phyloP scores from a whole-genome alignment of 345 rosid species.

The Tarenaya hassleriana region DNA sequence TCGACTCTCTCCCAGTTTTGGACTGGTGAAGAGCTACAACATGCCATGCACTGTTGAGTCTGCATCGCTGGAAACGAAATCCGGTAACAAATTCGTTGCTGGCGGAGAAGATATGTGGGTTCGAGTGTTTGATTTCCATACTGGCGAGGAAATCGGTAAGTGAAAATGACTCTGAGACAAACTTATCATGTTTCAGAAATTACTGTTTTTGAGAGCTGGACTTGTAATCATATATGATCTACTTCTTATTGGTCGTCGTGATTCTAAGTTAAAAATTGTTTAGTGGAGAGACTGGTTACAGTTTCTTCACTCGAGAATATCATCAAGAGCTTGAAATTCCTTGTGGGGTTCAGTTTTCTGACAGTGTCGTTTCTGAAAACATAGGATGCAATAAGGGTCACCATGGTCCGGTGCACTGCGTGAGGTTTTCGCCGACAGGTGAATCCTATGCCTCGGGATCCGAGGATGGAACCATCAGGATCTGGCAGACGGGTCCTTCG shows the following conservation, averaged over 20 bases:
- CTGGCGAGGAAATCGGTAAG: slow-evolving; percentile 65
- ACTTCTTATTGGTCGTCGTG: neutral
- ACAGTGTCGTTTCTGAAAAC: slow-evolving; percentile 8
- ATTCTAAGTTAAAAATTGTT: neutral
- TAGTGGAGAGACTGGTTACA: neutral
- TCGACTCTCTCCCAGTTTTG: slow-evolving; percentile 42
- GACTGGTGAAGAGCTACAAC: slow-evolving; percentile 72
- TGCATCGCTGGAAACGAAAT: slow-evolving; percentile 71
- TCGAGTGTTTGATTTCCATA: slow-evolving; percentile 63
- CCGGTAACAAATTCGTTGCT: slow-evolving; percentile 75
- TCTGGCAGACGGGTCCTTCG: slow-evolving; percentile 47
- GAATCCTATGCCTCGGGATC: slow-evolving; percentile 95
- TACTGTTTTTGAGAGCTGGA: neutral
- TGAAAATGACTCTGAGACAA: slow-evolving; percentile 12
- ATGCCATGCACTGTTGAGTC: slow-evolving; percentile 85
- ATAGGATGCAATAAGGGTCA: slow-evolving; percentile 98
- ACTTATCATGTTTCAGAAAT: neutral
- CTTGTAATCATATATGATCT: neutral
- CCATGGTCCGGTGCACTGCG: slow-evolving; percentile 94
- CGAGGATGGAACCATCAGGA: slow-evolving; percentile 81
- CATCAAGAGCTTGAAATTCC: neutral
- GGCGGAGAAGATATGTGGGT: slow-evolving; percentile 97
- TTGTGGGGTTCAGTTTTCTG: neutral
- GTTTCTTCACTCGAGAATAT: neutral
- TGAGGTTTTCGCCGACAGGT: slow-evolving; percentile 90